Evolutionary conservation across 805 yeast genomes (phyloP).

Genomic region (Saccharomycopsis javanensis): DNA sequence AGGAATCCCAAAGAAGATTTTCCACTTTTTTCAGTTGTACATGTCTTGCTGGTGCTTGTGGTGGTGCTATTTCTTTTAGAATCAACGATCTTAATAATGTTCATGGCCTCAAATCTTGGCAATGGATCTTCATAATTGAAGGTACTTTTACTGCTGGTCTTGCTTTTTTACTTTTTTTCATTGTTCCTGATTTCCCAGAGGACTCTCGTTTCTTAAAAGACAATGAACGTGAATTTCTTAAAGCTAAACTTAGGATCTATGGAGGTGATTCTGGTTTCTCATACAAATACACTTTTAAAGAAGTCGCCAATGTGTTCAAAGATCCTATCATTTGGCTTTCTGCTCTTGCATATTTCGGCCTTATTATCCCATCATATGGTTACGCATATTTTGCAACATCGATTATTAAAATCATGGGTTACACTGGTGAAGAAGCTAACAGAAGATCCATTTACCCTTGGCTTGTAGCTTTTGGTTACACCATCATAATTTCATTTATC

Average conservation of each 20-base stretch:
- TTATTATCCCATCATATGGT: constrained; percentile 65
- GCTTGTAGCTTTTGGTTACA: constrained; percentile 62
- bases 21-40: constrained; percentile 63
- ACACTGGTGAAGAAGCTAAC: constrained; percentile 66
- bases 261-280: constrained; percentile 42
- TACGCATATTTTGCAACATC: constrained; percentile 67
- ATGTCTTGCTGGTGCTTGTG: constrained; percentile 70
- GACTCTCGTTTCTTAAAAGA: constrained; percentile 43
- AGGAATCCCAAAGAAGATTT: constrained; percentile 61
- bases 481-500: constrained; percentile 49
- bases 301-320: constrained; percentile 41
- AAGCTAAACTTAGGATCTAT: constrained; percentile 49
- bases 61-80: constrained; percentile 63
- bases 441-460: constrained; percentile 81
- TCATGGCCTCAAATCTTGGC: constrained; percentile 39
- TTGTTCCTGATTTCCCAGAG: constrained; percentile 66
- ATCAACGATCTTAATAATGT: constrained; percentile 41
- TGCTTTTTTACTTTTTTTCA: constrained; percentile 32
- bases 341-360: constrained; percentile 54
- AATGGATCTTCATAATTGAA: constrained; percentile 44
- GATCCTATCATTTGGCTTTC: constrained; percentile 50
- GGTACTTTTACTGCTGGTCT: constrained; percentile 32
- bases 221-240: constrained; percentile 46
- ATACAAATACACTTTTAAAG: constrained; percentile 35
- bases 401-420: constrained; percentile 50